Evolutionary conservation across 2,329 filamentous ascomycete species (phyloP), one percentile per base, ranked within the genome.

Genomic region (Ophiostoma pallidulum): DNA sequence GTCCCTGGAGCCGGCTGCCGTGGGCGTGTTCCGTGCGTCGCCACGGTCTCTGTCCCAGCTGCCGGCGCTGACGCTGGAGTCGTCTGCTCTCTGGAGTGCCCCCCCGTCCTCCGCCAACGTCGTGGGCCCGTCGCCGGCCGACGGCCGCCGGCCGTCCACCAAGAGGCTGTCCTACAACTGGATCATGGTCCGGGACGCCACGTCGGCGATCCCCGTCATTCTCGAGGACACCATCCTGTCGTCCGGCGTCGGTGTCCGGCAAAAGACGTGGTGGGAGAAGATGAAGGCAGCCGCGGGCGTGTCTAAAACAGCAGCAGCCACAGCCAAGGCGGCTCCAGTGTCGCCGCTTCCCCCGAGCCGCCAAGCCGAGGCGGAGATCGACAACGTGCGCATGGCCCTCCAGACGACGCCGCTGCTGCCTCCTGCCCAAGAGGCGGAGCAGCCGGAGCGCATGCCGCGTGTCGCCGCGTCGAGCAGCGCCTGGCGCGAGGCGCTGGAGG

Each of bases 401-500:
- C 26, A 38, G 18, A 35, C 37, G 8, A 42, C 49, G 16, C 47
- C 36, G 6, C 18, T 31, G 37, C 26, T 38, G 48, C 55, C 41
- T 33, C 50, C 26, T 29, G 24, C 29, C n/a, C n/a, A n/a, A n/a
- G n/a, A n/a, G n/a, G n/a, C n/a, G n/a, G n/a, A 51, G 29, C 46
- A 35, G 16, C 26, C 19, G 48, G 45, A 56, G 56, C 42, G 48
- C 51, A 14, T 43, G 45, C 4, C 47, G 50, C 31, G 40, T 36
- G 19, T 51, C 8, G 35, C 8, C 1, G 41, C 42, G 3, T 38
- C 53, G 20, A 48, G 45, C 13, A 57, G 45, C 1, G 59, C 66
- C 41, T 71, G 69, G 69, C 57, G 62, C 28, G 52, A 47, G 1
- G 64, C 59, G 5, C 57, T 66, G 13, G 50, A 57, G 10, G 59